Percentiles rank a stretch among this genome's conserved stretches.
Conservation (phyloP, 1,139 yeast genomes). For the Sugiyamaella xylanicola region DNA sequence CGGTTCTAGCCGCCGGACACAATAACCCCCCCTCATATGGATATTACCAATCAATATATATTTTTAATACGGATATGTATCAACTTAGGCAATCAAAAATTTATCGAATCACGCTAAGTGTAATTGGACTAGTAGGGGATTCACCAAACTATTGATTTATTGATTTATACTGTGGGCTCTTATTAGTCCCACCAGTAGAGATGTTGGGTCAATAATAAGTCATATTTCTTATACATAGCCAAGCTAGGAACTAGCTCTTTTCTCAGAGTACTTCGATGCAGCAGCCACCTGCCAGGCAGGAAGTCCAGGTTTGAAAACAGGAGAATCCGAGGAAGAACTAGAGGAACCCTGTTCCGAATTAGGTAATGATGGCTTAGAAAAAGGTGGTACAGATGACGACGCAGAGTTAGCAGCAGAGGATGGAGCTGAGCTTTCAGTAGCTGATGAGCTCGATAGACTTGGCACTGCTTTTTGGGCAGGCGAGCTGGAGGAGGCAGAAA, state of each 20-base stretch:
- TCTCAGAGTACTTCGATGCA: constrained; percentile 12
- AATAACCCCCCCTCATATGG: no score
- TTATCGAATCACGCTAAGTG: no score
- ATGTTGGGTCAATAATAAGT: no score
- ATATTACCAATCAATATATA: no score
- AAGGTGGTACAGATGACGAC: constrained; percentile 19
- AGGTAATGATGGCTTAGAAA: constrained; percentile 17
- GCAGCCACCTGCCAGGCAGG: constrained; percentile 70
- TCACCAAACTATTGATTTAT: no score
- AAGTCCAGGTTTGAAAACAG: constrained; percentile 51
- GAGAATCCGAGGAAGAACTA: constrained; percentile 5
- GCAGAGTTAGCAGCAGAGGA: constrained; percentile 3
- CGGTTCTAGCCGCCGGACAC: no score
- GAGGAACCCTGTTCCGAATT: neutral
- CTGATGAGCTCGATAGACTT: constrained; percentile 23
- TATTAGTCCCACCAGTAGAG: no score
- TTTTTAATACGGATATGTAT: no score
- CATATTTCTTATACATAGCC: neutral
- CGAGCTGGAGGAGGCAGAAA: constrained; percentile 4
- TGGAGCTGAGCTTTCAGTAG: constrained; percentile 21
- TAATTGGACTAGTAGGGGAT: no score
- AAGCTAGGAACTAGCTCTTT: neutral
- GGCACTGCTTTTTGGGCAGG: neutral
- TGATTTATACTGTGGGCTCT: no score
- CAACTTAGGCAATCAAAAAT: no score